A percentile compares a stretch with the other conserved stretches of the same genome.
Conservation (phyloP, 805 yeast species). For the Zygoascus flipseniorum region DNA sequence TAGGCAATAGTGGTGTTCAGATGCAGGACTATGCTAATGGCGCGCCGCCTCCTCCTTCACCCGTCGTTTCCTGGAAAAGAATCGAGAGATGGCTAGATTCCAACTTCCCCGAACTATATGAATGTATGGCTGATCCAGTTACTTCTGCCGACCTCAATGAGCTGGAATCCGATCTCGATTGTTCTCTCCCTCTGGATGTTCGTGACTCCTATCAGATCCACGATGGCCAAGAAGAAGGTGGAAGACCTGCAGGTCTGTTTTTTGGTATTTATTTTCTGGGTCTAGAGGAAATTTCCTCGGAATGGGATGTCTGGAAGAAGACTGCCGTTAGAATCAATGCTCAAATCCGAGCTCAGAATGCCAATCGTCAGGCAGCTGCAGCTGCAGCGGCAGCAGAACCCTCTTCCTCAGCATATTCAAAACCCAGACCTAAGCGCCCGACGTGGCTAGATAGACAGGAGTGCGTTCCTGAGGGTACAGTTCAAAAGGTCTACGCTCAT, state of each 20-base stretch:
- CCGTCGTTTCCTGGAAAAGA: constrained; percentile 78
- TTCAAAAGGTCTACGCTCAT: constrained; percentile 77
- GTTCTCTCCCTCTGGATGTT: constrained; percentile 71
- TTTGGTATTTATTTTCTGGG: constrained; percentile 77
- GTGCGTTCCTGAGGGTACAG: constrained; percentile 68
- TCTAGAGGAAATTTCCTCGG: constrained; percentile 69
- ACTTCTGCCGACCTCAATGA: constrained; percentile 72
- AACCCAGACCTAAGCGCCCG: constrained; percentile 9
- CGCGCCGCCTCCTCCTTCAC: constrained; percentile 50
- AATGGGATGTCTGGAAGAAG: constrained; percentile 76
- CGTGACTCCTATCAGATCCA: constrained; percentile 71
- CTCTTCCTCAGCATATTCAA: constrained; percentile 2
- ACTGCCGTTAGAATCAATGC: constrained; percentile 26
- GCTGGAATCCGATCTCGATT: constrained; percentile 72
- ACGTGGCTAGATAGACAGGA: constrained; percentile 41
- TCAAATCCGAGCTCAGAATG: constrained; percentile 16
- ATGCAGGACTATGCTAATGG: constrained; percentile 44
- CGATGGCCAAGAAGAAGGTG: constrained; percentile 84
- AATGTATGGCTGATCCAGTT: constrained; percentile 69
- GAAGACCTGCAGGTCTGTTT: constrained; percentile 66
- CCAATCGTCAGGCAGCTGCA: constrained; percentile 10
- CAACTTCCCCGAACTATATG: constrained; percentile 72
- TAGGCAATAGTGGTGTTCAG: constrained; percentile 29
- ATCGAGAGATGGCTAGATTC: constrained; percentile 75
- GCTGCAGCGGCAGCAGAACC: constrained; percentile 10